phyloP scores from a whole-genome alignment of 257 asterid species.

The Cynanchum wilfordii region DNA sequence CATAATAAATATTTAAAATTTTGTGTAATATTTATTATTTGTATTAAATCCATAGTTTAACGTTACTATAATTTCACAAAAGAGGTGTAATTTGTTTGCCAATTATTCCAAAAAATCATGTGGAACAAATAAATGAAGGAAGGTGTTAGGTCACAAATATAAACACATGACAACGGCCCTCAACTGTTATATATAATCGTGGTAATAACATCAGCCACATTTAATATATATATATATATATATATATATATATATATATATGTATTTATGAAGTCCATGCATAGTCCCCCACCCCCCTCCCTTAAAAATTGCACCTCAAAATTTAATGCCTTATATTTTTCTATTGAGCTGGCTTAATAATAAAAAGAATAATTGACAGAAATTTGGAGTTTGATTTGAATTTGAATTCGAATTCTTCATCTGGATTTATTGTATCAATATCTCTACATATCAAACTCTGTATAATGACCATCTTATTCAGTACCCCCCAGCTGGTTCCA shows the following conservation, averaged over 20 bases:
- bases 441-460: not conserved
- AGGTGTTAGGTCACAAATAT: not conserved
- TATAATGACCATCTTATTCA: not conserved
- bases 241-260: no score
- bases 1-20: no score
- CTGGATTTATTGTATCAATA: not conserved
- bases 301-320: not conserved
- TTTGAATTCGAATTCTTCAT: conserved; percentile 9
- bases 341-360: not conserved
- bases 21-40: no score
- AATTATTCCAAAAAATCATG: no score
- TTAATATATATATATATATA: no score
- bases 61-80: no score
- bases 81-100: no score
- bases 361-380: not conserved
- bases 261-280: not conserved
- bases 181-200: not conserved
- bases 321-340: not conserved
- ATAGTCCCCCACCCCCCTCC: not conserved
- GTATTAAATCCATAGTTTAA: no score
- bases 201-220: not conserved
- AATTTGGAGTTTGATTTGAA: not conserved
- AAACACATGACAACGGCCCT: not conserved
- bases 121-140: not conserved
- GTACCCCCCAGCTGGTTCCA: no score